phyloP scores from a whole-genome alignment of 257 asterid genomes.

The Nicotiana otophora region DNA sequence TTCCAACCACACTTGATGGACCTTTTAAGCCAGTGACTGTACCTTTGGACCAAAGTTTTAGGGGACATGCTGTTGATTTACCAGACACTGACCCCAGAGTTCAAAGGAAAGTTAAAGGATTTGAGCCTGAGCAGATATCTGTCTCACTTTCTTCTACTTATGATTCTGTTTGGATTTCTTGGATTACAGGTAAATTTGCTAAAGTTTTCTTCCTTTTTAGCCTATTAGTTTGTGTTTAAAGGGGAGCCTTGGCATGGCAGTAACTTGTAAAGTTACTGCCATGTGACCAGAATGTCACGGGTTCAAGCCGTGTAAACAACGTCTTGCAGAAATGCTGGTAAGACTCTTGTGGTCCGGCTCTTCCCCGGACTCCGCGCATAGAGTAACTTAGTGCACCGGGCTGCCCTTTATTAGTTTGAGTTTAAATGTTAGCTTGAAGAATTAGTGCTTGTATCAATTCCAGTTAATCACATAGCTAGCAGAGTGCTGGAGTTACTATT shows the following conservation, averaged over 20 bases:
- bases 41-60: slow-evolving; percentile 56
- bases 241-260: too few relatives aligned
- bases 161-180: slow-evolving; percentile 85
- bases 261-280: too few relatives aligned
- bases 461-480: not conserved
- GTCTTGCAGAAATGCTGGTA: not conserved
- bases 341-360: not conserved
- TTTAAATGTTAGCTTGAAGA: not conserved
- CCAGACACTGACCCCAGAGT: slow-evolving; percentile 80
- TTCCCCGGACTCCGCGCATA: too few relatives aligned
- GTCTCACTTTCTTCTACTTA: slow-evolving; percentile 67
- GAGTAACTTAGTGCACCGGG: too few relatives aligned
- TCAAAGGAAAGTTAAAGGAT: slow-evolving; percentile 58
- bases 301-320: rapidly evolving
- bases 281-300: too few relatives aligned
- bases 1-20: slow-evolving; percentile 80
- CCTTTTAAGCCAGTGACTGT: slow-evolving; percentile 80
- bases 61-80: slow-evolving; percentile 80
- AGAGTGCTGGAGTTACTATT: not conserved
- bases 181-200: slow-evolving; percentile 67
- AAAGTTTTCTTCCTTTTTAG: not conserved
- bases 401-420: not conserved
- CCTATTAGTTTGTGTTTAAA: not conserved
- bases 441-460: not conserved
- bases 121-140: slow-evolving; percentile 81